phyloP scores from a whole-genome alignment of 352 stramenopile species.

The Phytophthora niederhauseri region DNA sequence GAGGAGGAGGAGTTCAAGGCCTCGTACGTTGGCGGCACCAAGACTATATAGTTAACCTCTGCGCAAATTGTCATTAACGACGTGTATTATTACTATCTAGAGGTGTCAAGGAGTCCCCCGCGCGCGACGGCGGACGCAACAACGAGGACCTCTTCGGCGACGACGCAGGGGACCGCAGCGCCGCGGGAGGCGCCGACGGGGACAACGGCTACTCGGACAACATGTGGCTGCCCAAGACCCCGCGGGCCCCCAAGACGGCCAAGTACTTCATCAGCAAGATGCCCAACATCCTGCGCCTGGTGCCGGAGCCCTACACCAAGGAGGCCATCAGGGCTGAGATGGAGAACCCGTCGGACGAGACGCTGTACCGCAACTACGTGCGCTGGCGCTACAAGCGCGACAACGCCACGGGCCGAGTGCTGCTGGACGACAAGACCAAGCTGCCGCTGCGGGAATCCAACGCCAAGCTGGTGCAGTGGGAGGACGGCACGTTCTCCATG shows the following conservation, averaged over 20 bases:
- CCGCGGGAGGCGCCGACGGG: conserved; percentile 30
- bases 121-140: conserved; percentile 62
- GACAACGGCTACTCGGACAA: conserved; percentile 50
- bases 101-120: conserved; percentile 83
- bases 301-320: conserved; percentile 80
- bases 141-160: conserved; percentile 52
- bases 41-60: not conserved
- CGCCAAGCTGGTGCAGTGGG: conserved; percentile 86
- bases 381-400: conserved; percentile 82
- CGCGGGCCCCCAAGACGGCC: conserved; percentile 66
- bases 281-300: conserved; percentile 85
- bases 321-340: conserved; percentile 81
- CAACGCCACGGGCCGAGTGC: conserved; percentile 56
- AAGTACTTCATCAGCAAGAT: conserved; percentile 83
- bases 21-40: conserved; percentile 48
- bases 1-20: conserved; percentile 91
- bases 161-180: conserved; percentile 41
- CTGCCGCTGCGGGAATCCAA: conserved; percentile 75
- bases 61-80: conserved; percentile 1
- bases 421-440: conserved; percentile 67
- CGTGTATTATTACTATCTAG: conserved; percentile 38
- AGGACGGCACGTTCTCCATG: conserved; percentile 86
- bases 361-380: conserved; percentile 88
- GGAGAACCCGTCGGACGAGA: conserved; percentile 84
- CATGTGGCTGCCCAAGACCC: conserved; percentile 79